Evolutionary conservation across 192 early-diverging fungal genomes (phyloP), one percentile per base, ranked within the genome.

Genomic region (Mortierella claussenii): DNA sequence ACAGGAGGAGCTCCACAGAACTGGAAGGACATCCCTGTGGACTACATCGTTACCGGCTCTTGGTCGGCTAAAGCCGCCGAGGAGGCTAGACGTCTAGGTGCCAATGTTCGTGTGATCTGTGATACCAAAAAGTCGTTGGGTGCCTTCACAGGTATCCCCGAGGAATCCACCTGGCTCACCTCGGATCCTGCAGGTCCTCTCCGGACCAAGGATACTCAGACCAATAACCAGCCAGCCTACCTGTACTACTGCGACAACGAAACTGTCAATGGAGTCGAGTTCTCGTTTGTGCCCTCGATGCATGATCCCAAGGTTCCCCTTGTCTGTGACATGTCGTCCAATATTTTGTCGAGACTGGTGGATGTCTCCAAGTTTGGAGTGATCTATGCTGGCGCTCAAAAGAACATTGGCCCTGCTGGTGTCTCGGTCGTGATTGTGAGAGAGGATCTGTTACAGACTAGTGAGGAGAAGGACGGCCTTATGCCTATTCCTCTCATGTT

Each of bases 241-340:
- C 89, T 98, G 12, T 99, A 96, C 78, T 97, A 97, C 79, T 97
- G 95, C 83, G 94, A 96, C 78, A 99, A 99, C 79, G 98, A 99
- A 80, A 99, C 98, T 1, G 91, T 99, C 43, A 93, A 99, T 66
- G 98, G 98, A 23, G 91, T 98, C 32, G 95, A 98, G 80, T 91
- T 93, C 65, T 75, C 79, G 13, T 67, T 55, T 28, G 74, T 89
- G 4, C 89, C 91, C 11, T 68, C 85, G 10, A 45, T 82, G 8
- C 73, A 76, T 3, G 81, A 88, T 64, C 57, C 83, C 2, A 68
- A 76, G 0, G 92, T 96, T 0, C 95, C 95, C 0, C 59, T 98
- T 7, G 92, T 98, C 40, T 94, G 93, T 75, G 97, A 97, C 81
- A 93, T 94, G 86, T 94, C 91, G 31, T 92, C 91, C 52, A 95